Conservation (phyloP, 169 alveolate species). For the Cryptosporidium tyzzeri region DNA sequence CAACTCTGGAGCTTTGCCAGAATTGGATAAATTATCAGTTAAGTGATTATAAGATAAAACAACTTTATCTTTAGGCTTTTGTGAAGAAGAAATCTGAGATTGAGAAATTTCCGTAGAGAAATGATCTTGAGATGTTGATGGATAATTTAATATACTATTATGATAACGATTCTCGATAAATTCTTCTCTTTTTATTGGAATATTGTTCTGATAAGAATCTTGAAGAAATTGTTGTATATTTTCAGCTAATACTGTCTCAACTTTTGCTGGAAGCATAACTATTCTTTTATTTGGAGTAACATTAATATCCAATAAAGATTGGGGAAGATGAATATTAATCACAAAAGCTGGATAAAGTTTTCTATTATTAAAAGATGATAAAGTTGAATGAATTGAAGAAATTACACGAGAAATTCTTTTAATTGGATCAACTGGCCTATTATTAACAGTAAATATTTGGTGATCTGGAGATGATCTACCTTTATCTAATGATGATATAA, state of each 20-base stretch:
- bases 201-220: conserved; percentile 25
- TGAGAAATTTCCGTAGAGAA: neutral
- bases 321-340: conserved; percentile 47
- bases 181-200: conserved; percentile 42
- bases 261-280: conserved; percentile 49
- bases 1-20: too few species aligned
- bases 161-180: neutral
- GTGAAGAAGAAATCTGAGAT: neutral
- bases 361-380: conserved; percentile 35
- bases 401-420: conserved; percentile 42
- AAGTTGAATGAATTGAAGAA: conserved; percentile 40
- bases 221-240: conserved; percentile 27
- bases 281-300: conserved; percentile 67
- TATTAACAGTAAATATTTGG: conserved; percentile 48
- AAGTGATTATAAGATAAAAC: too few species aligned
- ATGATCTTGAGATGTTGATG: neutral
- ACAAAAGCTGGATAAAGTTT: conserved; percentile 67
- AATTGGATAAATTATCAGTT: too few species aligned
- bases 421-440: conserved; percentile 42
- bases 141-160: neutral
- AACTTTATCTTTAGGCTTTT: too few species aligned
- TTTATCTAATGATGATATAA: conserved; percentile 60
- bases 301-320: conserved; percentile 35
- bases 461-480: conserved; percentile 70
- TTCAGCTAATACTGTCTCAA: conserved; percentile 29